phyloP scores from a whole-genome alignment of 495 filamentous ascomycete species.

The Gamarada debralockiae region DNA sequence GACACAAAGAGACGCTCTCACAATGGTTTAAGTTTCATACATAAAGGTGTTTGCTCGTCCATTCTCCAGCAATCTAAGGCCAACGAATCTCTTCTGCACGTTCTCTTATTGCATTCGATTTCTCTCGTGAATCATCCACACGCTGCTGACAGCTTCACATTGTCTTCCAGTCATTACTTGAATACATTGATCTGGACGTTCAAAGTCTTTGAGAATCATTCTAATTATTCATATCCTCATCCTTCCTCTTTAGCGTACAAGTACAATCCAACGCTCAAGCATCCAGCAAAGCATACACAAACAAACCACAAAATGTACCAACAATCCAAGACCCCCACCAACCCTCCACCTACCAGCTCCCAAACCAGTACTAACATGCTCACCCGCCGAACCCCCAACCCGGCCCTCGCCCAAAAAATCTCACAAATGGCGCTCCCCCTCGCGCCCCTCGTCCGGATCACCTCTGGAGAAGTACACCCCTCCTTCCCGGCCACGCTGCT shows the following conservation, averaged over 20 bases:
- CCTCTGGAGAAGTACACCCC: slow-evolving; percentile 56
- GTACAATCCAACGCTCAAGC: no score
- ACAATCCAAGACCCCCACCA: not conserved
- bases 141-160: not conserved
- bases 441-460: slow-evolving; percentile 54
- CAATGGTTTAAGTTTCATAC: not conserved
- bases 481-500: slow-evolving; percentile 64
- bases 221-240: not conserved
- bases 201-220: not conserved
- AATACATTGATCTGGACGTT: not conserved
- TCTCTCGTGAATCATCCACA: not conserved
- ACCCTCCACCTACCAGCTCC: not conserved
- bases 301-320: not conserved
- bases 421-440: slow-evolving; percentile 32
- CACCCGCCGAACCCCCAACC: not conserved
- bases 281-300: not conserved
- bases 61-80: not conserved
- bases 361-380: not conserved
- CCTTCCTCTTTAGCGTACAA: no score
- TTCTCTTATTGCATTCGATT: not conserved
- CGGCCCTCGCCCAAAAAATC: slow-evolving; percentile 17
- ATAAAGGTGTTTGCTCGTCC: not conserved
- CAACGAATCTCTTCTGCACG: not conserved
- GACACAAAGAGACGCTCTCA: not conserved
- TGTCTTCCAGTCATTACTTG: not conserved